Conservation (phyloP, 176 grass and related monocot species). For the Ananas comosus region DNA sequence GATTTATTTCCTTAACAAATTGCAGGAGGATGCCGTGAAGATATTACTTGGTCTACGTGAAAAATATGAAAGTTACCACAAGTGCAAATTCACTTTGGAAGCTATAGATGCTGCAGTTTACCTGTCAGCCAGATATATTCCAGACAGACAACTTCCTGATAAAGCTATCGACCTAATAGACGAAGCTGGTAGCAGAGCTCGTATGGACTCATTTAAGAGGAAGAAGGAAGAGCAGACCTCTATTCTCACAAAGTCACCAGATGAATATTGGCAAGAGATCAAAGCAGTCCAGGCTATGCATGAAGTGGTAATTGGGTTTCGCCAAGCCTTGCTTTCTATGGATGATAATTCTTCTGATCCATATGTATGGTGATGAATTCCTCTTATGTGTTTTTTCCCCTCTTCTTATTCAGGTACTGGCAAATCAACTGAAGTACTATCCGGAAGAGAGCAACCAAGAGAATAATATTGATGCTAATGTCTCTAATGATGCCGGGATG, state of each 20-base stretch:
- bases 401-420: slow-evolving; percentile 38
- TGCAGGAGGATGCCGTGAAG: slow-evolving; percentile 76
- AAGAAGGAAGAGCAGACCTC: slow-evolving; percentile 69
- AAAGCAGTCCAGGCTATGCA: slow-evolving; percentile 84
- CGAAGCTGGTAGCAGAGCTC: slow-evolving; percentile 91
- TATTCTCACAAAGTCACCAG: slow-evolving; percentile 73
- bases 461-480: slow-evolving; percentile 24
- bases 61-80: slow-evolving; percentile 80
- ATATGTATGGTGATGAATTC: slow-evolving; percentile 26
- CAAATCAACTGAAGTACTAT: slow-evolving; percentile 84
- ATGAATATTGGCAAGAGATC: slow-evolving; percentile 96
- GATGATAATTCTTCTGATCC: neutral
- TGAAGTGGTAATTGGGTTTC: slow-evolving; percentile 55
- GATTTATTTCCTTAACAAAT: slow-evolving; percentile 5
- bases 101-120: slow-evolving; percentile 87
- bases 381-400: slow-evolving; percentile 5
- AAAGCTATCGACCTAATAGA: slow-evolving; percentile 98
- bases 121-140: slow-evolving; percentile 92
- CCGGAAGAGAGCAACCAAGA: slow-evolving; percentile 41
- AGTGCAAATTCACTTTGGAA: slow-evolving; percentile 85
- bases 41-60: slow-evolving; percentile 76
- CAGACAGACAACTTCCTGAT: slow-evolving; percentile 89
- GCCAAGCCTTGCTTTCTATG: slow-evolving; percentile 6
- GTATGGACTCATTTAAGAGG: slow-evolving; percentile 86
- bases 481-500: slow-evolving; percentile 20